Base-by-base conservation (phyloP, 2,329 filamentous ascomycete genomes). In the Calonectria montana region DNA sequence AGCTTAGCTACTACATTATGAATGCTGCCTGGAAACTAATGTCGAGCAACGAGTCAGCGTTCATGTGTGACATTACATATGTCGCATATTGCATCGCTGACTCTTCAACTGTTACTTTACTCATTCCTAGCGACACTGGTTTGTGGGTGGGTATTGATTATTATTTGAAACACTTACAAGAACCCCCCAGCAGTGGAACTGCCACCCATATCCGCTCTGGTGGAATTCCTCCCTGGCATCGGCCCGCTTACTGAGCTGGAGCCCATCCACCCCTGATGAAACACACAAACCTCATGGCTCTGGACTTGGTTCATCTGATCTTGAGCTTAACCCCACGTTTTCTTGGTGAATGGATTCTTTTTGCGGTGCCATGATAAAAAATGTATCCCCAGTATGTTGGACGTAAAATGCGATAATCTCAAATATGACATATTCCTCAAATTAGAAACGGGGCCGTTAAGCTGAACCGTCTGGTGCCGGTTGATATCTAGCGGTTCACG, bases 21-120 rank as follows among this genome's bases (percentile, higher is more conserved):
- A 48, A 62, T 67, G 43, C 55, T 67, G 65, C 65, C 65, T 67
- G 16, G 65, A 67, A 31, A n/a, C 37, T 41, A 41, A 47, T 29
- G 55, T 39, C 21, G 45, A n/a, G 29, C 55, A 21, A 29, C 43
- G 43, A 61, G 41, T 41, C 23, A 41, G 39, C 31, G n/a, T 39
- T 57, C 43, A 15, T 67, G 37, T 37, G 23, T 39, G 25, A 21
- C 23, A 29, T 29, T 31, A 7, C 21, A 39, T 18, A 37, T 13
- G 53, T 25, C 27, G 21, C 53, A 18, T 21, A 57, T 37, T 39
- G 4, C 31, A 15, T 23, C 41, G 21, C 43, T 2, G 43, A n/a
- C 41, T 45, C 7, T 45, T 43, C 13, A 6, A 2, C 21, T 18
- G 23, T 23, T 15, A 4, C 31, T 59, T 59, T 39, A 3, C 35